Evolutionary conservation across 164 flowering plant genomes (phyloP), one percentile per base, ranked within the genome.

Genomic region (Berberis vulgaris): DNA sequence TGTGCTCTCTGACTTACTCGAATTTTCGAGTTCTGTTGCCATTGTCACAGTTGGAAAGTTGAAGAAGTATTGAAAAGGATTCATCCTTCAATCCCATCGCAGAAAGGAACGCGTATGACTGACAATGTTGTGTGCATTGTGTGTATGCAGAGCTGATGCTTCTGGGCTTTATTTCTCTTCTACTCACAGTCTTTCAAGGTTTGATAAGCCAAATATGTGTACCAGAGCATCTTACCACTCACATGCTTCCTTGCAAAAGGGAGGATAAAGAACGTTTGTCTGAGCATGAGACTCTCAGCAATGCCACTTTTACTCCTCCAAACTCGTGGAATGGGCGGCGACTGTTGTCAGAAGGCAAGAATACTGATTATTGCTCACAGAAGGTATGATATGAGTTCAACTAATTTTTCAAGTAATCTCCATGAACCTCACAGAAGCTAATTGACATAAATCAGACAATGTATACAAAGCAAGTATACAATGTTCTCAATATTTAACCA

Each of bases 151-250:
- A 93, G 76, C 75, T 93, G 84, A 93, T 93, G 98, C 81, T 93
- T 43, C 73, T 93, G 67, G 98, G 98, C 43, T 93, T 93, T 62
- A 93, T 93, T 62, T 93, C 98, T 0, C 80, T 93, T 54, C 75
- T 93, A 55, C 68, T 93, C 67, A 81, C 97, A 1, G 95, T 90
- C 7, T 76, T 75, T 43, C 97, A 93, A 78, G 70, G 69, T 41
- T 7, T 50, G 47, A 83, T 90, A 49, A 70, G 86, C 59, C 76
- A 74, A 43, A 67, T 93, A 2, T 93, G 98, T 64, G 80, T 93
- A 43, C 79, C 82, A 0, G 42, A 40, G 52, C 40, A 60, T 11
- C n/a, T 80, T 5, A 40, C 74, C 1, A 9, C 2, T n/a, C 71
- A 80, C 56, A 66, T 88, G 76, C 86, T 90, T 55, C 98, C 97